Percentiles rank a stretch among this genome's conserved stretches.
Evolutionary conservation across 345 rosid genomes (phyloP).

Genomic region (Gossypium australe): DNA sequence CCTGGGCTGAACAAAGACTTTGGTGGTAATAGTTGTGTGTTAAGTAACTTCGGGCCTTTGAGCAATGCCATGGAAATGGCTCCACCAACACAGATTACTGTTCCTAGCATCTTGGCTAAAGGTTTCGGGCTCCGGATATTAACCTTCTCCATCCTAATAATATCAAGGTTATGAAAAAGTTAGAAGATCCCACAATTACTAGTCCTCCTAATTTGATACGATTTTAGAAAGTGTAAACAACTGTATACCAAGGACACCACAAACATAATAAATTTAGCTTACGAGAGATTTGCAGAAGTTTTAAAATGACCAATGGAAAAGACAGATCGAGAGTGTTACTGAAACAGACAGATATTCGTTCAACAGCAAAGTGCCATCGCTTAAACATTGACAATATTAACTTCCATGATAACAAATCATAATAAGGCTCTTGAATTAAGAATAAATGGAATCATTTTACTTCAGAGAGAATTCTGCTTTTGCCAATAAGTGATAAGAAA

Average conservation of each 20-base stretch:
- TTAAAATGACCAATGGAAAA: neutral
- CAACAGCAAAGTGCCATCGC: no score
- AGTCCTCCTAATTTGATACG: neutral
- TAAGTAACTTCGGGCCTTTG: conserved; percentile 45
- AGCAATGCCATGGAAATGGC: conserved; percentile 59
- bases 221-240: neutral
- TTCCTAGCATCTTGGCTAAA: conserved; percentile 32
- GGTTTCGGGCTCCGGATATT: conserved; percentile 19
- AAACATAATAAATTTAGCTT: no score
- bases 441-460: neutral
- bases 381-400: no score
- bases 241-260: neutral
- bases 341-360: neutral
- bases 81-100: conserved; percentile 40
- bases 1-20: conserved; percentile 14
- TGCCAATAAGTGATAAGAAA: neutral
- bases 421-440: neutral
- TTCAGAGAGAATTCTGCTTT: neutral
- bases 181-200: neutral
- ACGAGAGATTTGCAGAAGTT: no score
- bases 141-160: conserved; percentile 33
- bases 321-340: neutral
- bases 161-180: neutral
- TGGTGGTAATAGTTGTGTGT: conserved; percentile 17
- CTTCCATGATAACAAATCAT: neutral